These are phyloP conservation scores for Hibiscus trionum DNA, from an alignment of 345 rosid species.

Conservation along the genomic window DNA sequence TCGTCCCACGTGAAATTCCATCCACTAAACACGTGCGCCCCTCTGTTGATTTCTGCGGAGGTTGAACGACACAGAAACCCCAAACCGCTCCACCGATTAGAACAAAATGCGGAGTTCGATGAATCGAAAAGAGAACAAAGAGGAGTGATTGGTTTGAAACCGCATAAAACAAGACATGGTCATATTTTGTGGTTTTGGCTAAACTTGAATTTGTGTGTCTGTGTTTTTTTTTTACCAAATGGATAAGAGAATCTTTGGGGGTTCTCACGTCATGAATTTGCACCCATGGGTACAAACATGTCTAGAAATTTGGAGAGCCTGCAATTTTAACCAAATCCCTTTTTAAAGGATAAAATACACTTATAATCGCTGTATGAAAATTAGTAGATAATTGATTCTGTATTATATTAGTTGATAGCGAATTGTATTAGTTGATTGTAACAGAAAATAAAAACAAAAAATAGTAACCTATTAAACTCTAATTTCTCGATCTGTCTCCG, in stretches of 20 bases:
- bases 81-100: neutral
- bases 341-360: neutral
- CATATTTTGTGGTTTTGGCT: neutral
- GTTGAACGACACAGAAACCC: neutral
- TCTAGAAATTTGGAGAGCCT: constrained; percentile 32
- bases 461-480: too few species aligned
- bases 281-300: constrained; percentile 39
- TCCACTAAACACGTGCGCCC: constrained; percentile 36
- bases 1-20: constrained; percentile 35
- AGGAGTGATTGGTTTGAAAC: neutral
- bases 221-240: neutral
- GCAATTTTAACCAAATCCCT: neutral
- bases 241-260: constrained; percentile 36
- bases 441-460: too few species aligned
- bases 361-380: too few species aligned
- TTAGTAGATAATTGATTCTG: too few species aligned
- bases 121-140: neutral
- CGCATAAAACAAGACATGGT: neutral
- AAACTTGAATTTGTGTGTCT: neutral
- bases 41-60: constrained; percentile 12
- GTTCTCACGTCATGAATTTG: constrained; percentile 26
- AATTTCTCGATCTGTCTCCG: too few species aligned
- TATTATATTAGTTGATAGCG: too few species aligned
- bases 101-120: neutral
- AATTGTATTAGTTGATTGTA: too few species aligned